A percentile compares a stretch with the other conserved stretches of the same genome.
phyloP scores from a whole-genome alignment of 2,329 filamentous ascomycete genomes.

The Ophiosphaerella korrae region DNA sequence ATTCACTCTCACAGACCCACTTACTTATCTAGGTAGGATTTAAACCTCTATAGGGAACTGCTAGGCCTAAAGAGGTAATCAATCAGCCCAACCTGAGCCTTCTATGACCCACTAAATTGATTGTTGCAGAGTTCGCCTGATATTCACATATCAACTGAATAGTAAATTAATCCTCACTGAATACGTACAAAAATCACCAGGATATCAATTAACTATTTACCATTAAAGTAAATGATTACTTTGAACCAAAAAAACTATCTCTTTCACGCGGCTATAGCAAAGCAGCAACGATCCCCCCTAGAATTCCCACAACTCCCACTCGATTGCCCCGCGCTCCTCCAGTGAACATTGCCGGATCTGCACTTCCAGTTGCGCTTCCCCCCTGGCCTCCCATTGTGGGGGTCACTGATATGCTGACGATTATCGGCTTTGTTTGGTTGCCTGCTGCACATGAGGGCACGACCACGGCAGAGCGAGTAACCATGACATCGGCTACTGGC shows the following conservation, averaged over 20 bases:
- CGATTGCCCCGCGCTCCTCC: slow-evolving; percentile 7
- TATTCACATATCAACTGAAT: neutral
- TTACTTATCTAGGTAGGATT: too few species aligned
- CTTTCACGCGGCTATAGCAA: neutral
- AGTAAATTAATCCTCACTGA: too few species aligned
- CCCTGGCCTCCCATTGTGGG: slow-evolving; percentile 1
- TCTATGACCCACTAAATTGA: too few species aligned
- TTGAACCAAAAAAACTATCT: too few species aligned
- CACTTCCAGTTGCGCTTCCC: neutral
- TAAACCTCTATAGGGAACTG: too few species aligned
- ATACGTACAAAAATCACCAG: too few species aligned
- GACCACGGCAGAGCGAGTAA: slow-evolving; percentile 19
- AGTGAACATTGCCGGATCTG: slow-evolving; percentile 9
- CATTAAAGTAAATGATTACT: too few species aligned
- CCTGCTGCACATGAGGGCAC: slow-evolving; percentile 22
- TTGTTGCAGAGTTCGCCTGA: too few species aligned
- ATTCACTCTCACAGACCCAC: too few species aligned
- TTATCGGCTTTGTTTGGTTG: slow-evolving; percentile 23
- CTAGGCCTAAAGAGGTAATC: too few species aligned
- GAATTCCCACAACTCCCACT: neutral
- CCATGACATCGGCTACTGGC: slow-evolving; percentile 19
- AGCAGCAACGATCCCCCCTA: slow-evolving; percentile 1
- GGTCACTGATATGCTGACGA: slow-evolving; percentile 16
- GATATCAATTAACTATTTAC: too few species aligned
- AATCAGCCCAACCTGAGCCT: too few species aligned